Conservation (phyloP, 495 filamentous ascomycete species). For the Lindgomyces ingoldianus region DNA sequence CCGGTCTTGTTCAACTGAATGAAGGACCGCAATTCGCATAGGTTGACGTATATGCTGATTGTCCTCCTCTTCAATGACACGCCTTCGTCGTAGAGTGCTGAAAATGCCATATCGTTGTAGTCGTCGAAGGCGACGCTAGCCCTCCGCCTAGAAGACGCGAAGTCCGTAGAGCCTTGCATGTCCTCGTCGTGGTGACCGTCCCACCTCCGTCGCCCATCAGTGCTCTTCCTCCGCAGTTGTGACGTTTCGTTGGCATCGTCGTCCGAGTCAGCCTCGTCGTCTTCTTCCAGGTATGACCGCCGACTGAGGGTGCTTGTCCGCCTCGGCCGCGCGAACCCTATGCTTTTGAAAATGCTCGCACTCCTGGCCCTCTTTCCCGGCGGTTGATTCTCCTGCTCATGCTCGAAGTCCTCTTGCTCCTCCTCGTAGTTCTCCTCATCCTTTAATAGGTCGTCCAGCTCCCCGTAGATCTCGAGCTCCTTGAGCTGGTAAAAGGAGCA, state of each 20-base stretch:
- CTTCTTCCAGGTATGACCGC: constrained; percentile 22
- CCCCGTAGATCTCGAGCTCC: constrained; percentile 78
- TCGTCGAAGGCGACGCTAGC: constrained; percentile 66
- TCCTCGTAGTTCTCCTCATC: constrained; percentile 74
- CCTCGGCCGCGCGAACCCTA: constrained; percentile 47
- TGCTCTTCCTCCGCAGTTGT: constrained; percentile 50
- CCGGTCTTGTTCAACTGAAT: constrained; percentile 95
- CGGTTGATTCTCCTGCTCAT: constrained; percentile 56
- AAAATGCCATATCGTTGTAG: constrained; percentile 69
- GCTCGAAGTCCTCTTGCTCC: constrained; percentile 59
- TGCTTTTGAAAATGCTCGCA: constrained; percentile 50
- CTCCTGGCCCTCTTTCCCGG: constrained; percentile 51
- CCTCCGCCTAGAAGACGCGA: constrained; percentile 54
- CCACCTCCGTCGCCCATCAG: constrained; percentile 36
- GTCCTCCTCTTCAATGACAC: constrained; percentile 89
- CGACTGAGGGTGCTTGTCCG: constrained; percentile 54
- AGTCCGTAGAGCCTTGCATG: constrained; percentile 56
- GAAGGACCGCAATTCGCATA: constrained; percentile 96
- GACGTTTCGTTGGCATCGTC: constrained; percentile 67
- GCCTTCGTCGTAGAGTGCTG: constrained; percentile 72
- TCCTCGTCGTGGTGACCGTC: constrained; percentile 30
- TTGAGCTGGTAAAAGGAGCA: constrained; percentile 86
- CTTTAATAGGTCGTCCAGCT: constrained; percentile 71
- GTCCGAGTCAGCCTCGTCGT: constrained; percentile 56
- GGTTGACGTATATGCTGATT: constrained; percentile 80